phyloP scores from a whole-genome alignment of 2,329 filamentous ascomycete genomes.

The Diaporthe amygdali region DNA sequence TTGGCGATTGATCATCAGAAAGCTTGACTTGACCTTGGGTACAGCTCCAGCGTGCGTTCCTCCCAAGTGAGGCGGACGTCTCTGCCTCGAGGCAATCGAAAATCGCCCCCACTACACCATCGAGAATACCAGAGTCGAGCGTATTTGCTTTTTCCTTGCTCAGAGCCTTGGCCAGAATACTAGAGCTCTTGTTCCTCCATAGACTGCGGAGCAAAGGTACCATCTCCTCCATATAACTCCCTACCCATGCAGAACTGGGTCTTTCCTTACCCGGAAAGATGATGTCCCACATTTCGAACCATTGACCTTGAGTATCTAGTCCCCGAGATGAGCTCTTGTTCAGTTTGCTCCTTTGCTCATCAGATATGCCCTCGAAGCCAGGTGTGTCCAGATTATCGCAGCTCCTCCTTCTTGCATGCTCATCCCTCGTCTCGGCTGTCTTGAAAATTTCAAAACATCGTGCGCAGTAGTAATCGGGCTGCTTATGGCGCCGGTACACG shows the following conservation, averaged over 20 bases:
- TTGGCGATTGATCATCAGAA: background rate
- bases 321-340: background rate
- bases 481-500: background rate
- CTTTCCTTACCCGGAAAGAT: background rate
- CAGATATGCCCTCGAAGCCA: background rate
- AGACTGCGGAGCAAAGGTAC: background rate
- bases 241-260: background rate
- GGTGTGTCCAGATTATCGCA: background rate
- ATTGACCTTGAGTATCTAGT: background rate
- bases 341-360: background rate
- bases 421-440: background rate
- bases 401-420: background rate
- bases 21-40: background rate
- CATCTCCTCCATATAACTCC: background rate
- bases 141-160: rapidly evolving
- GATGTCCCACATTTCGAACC: constrained; percentile 3
- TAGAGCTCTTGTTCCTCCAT: background rate
- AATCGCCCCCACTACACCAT: background rate
- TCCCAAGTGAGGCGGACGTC: background rate
- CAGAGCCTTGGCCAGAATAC: background rate
- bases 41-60: background rate
- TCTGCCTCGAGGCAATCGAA: background rate
- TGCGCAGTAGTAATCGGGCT: constrained; percentile 8
- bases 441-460: background rate
- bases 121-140: background rate